Conservation (phyloP, 2,329 filamentous ascomycete genomes). For the Myrmaecium sp. region DNA sequence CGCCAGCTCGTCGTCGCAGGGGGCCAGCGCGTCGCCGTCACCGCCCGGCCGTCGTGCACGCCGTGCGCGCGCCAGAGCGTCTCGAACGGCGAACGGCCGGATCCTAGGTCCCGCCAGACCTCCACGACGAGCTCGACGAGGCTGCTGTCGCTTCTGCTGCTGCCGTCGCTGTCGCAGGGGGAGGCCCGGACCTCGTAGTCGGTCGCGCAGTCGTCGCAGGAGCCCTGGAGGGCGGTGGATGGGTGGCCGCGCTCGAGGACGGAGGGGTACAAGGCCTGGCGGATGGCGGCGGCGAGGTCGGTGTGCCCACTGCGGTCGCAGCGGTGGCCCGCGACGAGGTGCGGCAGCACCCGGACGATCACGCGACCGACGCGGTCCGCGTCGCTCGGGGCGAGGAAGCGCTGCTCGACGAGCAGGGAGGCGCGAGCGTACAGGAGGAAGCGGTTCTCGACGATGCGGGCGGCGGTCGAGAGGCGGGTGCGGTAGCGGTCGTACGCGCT, state of each 20-base stretch:
- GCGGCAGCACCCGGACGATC: slow-evolving; percentile 11
- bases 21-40: no score
- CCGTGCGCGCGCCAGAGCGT: slow-evolving; percentile 14
- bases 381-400: no score
- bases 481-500: no score
- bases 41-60: no score
- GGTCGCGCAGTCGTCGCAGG: slow-evolving; percentile 11
- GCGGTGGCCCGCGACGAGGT: slow-evolving; percentile 12
- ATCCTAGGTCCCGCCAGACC: slow-evolving; percentile 13
- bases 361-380: slow-evolving; percentile 6
- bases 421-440: slow-evolving; percentile 11
- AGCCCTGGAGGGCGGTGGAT: slow-evolving; percentile 5
- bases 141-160: no score
- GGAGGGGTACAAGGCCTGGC: no score
- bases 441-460: slow-evolving; percentile 6
- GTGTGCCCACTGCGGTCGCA: slow-evolving; percentile 10
- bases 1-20: no score
- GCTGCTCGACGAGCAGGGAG: no score
- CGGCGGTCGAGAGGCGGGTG: no score
- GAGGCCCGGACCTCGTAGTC: slow-evolving; percentile 10
- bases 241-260: no score
- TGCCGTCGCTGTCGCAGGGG: slow-evolving; percentile 2
- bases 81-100: slow-evolving; percentile 11
- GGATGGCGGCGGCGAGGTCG: slow-evolving; percentile 8
- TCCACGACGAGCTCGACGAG: slow-evolving; percentile 7